Percentiles rank a stretch among this genome's conserved stretches.
Evolutionary conservation across 2,329 filamentous ascomycete genomes (phyloP).

Genomic region (Ceratocystis variospora): DNA sequence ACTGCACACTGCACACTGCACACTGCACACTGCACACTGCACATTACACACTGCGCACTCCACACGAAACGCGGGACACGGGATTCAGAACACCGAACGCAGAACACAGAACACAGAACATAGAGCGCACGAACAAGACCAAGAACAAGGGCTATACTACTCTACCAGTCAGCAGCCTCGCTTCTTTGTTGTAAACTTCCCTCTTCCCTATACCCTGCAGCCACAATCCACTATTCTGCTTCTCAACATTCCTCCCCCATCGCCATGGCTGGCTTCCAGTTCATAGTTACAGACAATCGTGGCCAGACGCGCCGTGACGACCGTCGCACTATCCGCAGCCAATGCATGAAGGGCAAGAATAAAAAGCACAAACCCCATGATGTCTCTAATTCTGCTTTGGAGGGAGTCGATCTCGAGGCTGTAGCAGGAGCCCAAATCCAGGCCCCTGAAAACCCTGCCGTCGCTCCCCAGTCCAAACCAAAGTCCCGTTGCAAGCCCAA

Average conservation of each 20-base stretch:
- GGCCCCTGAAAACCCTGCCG: not conserved
- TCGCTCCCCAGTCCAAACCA: not conserved
- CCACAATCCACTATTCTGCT: not conserved
- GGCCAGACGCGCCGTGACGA: conserved; percentile 19
- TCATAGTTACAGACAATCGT: conserved; percentile 20
- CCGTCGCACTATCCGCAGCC: conserved; percentile 18
- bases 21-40: not conserved
- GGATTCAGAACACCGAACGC: too few relatives aligned
- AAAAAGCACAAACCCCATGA: conserved; percentile 11
- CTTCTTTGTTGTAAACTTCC: too few relatives aligned
- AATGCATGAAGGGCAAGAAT: conserved; percentile 19
- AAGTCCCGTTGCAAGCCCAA: not conserved
- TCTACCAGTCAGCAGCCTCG: too few relatives aligned
- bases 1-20: too few relatives aligned
- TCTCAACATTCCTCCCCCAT: not conserved
- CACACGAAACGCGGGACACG: too few relatives aligned
- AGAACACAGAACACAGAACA: too few relatives aligned
- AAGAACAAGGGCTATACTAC: too few relatives aligned
- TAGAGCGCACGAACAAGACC: too few relatives aligned
- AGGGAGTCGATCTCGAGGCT: not conserved
- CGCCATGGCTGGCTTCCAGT: conserved; percentile 18
- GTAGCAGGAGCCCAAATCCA: not conserved
- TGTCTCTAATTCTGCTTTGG: not conserved
- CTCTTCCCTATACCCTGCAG: too few relatives aligned
- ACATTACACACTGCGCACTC: too few relatives aligned